A percentile compares a stretch with the other conserved stretches of the same genome.
These are phyloP conservation scores for Amanita jacksonii DNA, from an alignment of 768 basidiomycete genomes.

Conservation along the genomic window DNA sequence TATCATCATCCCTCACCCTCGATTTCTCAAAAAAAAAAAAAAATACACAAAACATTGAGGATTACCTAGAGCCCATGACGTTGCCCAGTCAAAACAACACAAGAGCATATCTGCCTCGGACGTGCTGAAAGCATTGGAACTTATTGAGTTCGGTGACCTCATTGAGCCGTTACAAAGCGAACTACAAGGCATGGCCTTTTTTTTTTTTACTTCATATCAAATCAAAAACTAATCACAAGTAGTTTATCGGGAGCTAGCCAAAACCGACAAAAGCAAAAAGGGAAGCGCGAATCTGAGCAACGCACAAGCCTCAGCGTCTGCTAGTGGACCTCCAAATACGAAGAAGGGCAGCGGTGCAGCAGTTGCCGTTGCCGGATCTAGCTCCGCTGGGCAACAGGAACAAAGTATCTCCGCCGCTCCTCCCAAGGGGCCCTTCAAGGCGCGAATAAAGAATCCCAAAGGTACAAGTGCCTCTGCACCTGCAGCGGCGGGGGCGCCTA, in stretches of 20 bases:
- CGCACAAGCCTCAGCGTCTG: slow-evolving; percentile 9
- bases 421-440: not conserved
- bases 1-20: not conserved
- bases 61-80: slow-evolving; percentile 67
- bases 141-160: slow-evolving; percentile 68
- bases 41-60: not conserved
- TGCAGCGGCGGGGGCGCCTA: slow-evolving; percentile 4
- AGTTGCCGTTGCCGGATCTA: slow-evolving; percentile 5
- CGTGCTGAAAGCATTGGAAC: slow-evolving; percentile 78
- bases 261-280: slow-evolving; percentile 49
- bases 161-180: slow-evolving; percentile 54
- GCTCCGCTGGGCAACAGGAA: slow-evolving; percentile 1
- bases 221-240: not conserved
- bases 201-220: not conserved
- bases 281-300: slow-evolving; percentile 15
- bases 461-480: not conserved
- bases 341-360: slow-evolving; percentile 12
- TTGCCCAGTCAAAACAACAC: slow-evolving; percentile 74
- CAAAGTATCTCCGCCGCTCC: slow-evolving; percentile 5
- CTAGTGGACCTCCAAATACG: slow-evolving; percentile 15
- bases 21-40: not conserved
- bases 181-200: slow-evolving; percentile 39
- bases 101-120: slow-evolving; percentile 87
- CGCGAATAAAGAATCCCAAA: slow-evolving; percentile 5
- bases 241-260: slow-evolving; percentile 61